Evolutionary conservation across 331 rosid species (phyloP).

Genomic region (Malus hybrid): DNA sequence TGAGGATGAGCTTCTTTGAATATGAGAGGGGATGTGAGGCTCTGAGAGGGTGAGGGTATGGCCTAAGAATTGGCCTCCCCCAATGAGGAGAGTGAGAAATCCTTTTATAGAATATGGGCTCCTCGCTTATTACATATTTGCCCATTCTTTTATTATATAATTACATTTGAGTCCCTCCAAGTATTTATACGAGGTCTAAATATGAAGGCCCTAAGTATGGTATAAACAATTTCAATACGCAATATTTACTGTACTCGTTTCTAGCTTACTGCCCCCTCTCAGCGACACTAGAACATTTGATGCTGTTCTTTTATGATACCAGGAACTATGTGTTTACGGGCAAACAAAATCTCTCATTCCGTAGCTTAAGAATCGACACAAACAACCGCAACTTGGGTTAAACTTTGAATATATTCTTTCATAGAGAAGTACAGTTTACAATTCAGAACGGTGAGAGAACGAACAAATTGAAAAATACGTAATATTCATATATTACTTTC

Average conservation of each 20-base stretch:
- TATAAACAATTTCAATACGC: background rate
- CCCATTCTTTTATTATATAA: no score
- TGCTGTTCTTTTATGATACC: background rate
- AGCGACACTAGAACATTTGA: background rate
- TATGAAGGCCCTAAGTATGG: no score
- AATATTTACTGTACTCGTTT: background rate
- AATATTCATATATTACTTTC: background rate
- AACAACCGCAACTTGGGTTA: background rate
- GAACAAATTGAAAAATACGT: conserved; percentile 1
- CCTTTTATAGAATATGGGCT: no score
- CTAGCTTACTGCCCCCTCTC: background rate
- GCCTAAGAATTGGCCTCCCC: no score
- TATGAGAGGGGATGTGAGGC: no score
- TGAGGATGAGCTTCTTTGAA: no score
- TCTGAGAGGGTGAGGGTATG: no score
- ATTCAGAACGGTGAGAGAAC: background rate
- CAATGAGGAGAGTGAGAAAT: no score
- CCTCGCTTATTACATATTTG: no score
- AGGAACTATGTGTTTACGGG: background rate
- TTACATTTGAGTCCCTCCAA: no score
- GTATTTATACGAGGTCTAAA: no score
- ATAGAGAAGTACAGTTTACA: background rate
- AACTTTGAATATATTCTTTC: background rate
- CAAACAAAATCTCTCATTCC: background rate
- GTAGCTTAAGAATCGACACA: background rate